Percentiles rank a stretch among this genome's conserved stretches.
Evolutionary conservation across 1,284 basidiomycete genomes (phyloP).

Genomic region (Earliella scabrosa): DNA sequence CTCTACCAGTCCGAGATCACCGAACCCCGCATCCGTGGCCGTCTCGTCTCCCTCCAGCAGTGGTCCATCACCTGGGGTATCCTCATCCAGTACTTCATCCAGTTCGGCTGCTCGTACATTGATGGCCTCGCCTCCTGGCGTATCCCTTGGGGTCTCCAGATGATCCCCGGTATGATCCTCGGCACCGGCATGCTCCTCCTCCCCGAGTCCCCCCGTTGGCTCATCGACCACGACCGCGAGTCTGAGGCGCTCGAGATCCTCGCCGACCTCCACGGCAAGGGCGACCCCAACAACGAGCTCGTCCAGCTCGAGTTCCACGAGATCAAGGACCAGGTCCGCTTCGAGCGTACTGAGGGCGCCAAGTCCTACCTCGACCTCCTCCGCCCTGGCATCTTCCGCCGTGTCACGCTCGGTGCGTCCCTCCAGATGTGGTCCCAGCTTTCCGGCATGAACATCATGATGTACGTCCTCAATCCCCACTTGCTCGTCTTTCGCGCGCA

Average conservation of each 20-base stretch:
- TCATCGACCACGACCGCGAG: slow-evolving; percentile 65
- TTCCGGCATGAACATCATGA: slow-evolving; percentile 63
- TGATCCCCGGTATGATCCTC: slow-evolving; percentile 75
- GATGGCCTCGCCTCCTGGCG: slow-evolving; percentile 73
- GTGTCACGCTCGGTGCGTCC: slow-evolving; percentile 46
- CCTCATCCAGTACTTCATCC: slow-evolving; percentile 73
- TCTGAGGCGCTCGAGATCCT: slow-evolving; percentile 78
- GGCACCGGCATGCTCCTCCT: slow-evolving; percentile 70
- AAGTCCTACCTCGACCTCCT: slow-evolving; percentile 75
- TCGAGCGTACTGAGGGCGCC: slow-evolving; percentile 73
- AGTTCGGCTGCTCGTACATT: slow-evolving; percentile 78
- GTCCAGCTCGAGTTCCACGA: slow-evolving; percentile 82
- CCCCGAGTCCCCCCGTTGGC: slow-evolving; percentile 69
- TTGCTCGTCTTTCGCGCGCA: background rate
- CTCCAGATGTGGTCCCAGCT: slow-evolving; percentile 55
- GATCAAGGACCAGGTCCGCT: slow-evolving; percentile 75
- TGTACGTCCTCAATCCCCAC: slow-evolving; percentile 44
- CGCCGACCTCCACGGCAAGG: slow-evolving; percentile 79
- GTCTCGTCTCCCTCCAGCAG: slow-evolving; percentile 78
- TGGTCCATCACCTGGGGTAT: slow-evolving; percentile 82
- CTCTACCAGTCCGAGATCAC: slow-evolving; percentile 72
- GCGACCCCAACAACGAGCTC: slow-evolving; percentile 64
- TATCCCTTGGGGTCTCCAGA: slow-evolving; percentile 80
- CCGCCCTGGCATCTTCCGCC: slow-evolving; percentile 46
- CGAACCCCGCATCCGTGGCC: slow-evolving; percentile 71